Conservation (phyloP, 345 rosid genomes). For the Hevea brasiliensis region DNA sequence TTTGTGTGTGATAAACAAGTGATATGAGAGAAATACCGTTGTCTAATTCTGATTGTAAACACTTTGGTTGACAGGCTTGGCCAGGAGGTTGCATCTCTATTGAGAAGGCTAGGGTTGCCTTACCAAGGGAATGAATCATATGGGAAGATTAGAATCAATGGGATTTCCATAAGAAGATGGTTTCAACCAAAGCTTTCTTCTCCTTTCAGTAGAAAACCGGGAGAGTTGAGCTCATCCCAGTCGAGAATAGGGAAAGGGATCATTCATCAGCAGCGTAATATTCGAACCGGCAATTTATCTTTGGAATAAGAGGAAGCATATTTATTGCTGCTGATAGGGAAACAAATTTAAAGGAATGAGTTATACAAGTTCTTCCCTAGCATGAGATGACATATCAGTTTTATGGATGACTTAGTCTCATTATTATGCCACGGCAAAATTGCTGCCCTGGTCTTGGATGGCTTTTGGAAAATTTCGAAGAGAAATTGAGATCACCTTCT, state of each 20-base stretch:
- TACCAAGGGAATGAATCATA: constrained; percentile 75
- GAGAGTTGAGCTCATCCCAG: constrained; percentile 49
- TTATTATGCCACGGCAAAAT: not conserved
- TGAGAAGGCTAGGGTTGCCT: constrained; percentile 70
- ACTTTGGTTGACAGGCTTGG: constrained; percentile 52
- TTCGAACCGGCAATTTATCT: constrained; percentile 66
- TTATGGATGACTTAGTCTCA: not conserved
- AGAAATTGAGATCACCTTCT: not conserved
- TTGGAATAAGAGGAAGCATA: constrained; percentile 36
- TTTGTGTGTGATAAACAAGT: not conserved
- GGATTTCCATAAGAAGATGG: constrained; percentile 76
- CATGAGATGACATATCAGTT: not conserved
- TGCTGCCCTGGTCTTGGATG: not conserved
- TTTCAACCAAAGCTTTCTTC: constrained; percentile 73
- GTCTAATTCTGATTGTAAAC: not conserved
- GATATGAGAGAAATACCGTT: not conserved
- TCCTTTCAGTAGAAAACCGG: constrained; percentile 64
- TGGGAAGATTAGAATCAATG: constrained; percentile 69
- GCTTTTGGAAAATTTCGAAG: not conserved
- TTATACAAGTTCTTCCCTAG: not conserved
- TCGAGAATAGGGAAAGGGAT: constrained; percentile 62
- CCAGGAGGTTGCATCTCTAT: constrained; percentile 57
- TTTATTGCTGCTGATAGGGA: not conserved
- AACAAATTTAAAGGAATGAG: not conserved
- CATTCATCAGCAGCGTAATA: constrained; percentile 67